Conservation (phyloP, 352 stramenopile genomes). For the Globisporangium heterothallicum region DNA sequence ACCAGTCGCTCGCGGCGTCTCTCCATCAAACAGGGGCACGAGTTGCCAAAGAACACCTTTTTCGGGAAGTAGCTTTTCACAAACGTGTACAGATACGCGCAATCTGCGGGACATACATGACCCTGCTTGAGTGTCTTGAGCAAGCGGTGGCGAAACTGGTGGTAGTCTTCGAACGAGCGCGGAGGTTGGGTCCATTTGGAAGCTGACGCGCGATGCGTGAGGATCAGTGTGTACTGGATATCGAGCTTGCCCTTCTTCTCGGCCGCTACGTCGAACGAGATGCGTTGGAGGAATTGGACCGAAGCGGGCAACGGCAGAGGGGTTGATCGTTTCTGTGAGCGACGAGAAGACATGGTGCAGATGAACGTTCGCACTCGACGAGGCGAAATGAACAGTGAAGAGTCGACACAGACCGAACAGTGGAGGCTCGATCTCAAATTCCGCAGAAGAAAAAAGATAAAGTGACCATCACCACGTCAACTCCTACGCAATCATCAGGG, state of each 20-base stretch:
- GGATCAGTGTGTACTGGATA: neutral
- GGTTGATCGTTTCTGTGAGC: neutral
- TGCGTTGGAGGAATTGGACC: conserved; percentile 7
- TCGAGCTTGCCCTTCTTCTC: neutral
- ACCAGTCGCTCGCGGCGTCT: conserved; percentile 21
- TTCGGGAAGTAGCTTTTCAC: conserved; percentile 25
- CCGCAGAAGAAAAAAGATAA: too few relatives aligned
- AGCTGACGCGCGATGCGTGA: neutral
- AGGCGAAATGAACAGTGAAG: too few relatives aligned
- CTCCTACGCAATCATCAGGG: too few relatives aligned
- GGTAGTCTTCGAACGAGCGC: conserved; percentile 28
- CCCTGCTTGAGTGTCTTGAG: conserved; percentile 13
- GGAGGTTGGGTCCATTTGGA: neutral
- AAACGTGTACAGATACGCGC: conserved; percentile 23
- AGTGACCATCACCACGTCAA: too few relatives aligned
- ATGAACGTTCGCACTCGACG: too few relatives aligned
- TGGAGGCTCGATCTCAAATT: too few relatives aligned
- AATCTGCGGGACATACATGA: conserved; percentile 22
- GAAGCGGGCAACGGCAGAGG: neutral
- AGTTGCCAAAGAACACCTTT: conserved; percentile 15
- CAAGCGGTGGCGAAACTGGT: conserved; percentile 20
- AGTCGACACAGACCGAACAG: too few relatives aligned
- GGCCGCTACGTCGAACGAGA: conserved; percentile 14
- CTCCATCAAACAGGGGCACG: conserved; percentile 9
- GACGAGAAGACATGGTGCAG: neutral